Evolutionary conservation across 2,329 filamentous ascomycete genomes (phyloP).

Genomic region (Penicillium brevicompactum): DNA sequence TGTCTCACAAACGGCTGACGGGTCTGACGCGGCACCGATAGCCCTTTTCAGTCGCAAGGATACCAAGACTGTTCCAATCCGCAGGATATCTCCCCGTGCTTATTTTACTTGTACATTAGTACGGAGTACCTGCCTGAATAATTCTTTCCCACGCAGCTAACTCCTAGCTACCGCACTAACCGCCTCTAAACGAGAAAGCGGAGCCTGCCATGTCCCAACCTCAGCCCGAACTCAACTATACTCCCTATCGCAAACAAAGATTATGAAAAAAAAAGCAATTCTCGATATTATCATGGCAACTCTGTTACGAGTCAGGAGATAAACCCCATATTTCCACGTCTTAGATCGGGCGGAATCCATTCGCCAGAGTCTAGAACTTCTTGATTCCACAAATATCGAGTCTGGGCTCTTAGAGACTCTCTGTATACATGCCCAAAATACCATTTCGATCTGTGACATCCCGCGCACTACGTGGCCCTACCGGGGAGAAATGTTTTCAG

Average conservation of each 20-base stretch:
- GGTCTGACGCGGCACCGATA: conserved; percentile 13
- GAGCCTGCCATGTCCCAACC: background rate
- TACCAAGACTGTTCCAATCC: conserved; percentile 18
- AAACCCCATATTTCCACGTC: background rate
- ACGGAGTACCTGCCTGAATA: background rate
- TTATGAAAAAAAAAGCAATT: background rate
- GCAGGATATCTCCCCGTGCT: background rate
- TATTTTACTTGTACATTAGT: background rate
- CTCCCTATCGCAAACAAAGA: background rate
- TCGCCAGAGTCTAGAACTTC: conserved; percentile 6
- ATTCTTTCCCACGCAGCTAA: background rate
- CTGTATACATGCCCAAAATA: conserved; percentile 4
- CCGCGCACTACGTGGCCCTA: conserved; percentile 7
- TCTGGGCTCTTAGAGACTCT: conserved; percentile 6
- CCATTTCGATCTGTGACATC: background rate
- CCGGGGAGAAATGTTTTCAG: background rate
- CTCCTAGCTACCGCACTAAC: background rate
- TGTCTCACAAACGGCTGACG: background rate
- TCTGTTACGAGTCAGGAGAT: background rate
- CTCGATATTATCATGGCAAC: background rate
- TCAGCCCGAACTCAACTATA: background rate
- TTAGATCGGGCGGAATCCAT: background rate
- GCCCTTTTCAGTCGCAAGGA: conserved; percentile 11
- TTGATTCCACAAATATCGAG: background rate
- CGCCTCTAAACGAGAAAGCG: background rate